phyloP scores from a whole-genome alignment of 768 basidiomycete genomes.

The Hygrophorus russula region DNA sequence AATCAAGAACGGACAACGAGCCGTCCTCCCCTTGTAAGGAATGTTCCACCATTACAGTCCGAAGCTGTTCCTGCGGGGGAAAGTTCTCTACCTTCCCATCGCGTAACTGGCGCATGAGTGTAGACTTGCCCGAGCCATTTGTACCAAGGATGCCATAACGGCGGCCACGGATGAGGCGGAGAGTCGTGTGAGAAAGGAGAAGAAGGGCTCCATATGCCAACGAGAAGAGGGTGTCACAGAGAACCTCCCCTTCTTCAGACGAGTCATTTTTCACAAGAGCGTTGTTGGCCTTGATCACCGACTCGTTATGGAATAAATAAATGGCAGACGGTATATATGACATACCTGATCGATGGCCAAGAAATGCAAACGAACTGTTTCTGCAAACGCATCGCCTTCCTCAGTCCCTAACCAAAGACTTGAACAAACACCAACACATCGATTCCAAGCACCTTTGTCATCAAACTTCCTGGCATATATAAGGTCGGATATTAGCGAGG shows the following conservation, averaged over 20 bases:
- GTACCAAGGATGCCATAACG: constrained; percentile 93
- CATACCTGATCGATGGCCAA: constrained; percentile 60
- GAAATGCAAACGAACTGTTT: constrained; percentile 63
- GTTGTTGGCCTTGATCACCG: constrained; percentile 41
- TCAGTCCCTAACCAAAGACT: constrained; percentile 56
- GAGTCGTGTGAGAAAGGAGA: constrained; percentile 85
- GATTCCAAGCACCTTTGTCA: constrained; percentile 49
- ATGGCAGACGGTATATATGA: constrained; percentile 7
- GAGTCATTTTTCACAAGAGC: constrained; percentile 27
- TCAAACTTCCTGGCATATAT: constrained; percentile 46
- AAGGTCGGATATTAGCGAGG: constrained; percentile 69
- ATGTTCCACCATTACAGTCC: constrained; percentile 96
- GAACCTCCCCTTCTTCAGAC: constrained; percentile 69
- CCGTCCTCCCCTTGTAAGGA: constrained; percentile 90
- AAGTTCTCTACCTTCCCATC: constrained; percentile 97
- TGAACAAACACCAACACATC: constrained; percentile 65
- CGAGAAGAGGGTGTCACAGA: constrained; percentile 92
- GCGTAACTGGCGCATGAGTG: constrained; percentile 89
- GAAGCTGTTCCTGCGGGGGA: constrained; percentile 76
- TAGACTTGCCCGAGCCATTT: constrained; percentile 96
- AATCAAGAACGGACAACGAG: constrained; percentile 74
- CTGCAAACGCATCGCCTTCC: constrained; percentile 38
- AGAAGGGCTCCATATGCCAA: constrained; percentile 92
- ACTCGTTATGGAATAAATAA: constrained; percentile 2
- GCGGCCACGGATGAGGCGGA: constrained; percentile 81